Conservation (phyloP, 2,329 filamentous ascomycete genomes). For the Fusarium caatingaense region DNA sequence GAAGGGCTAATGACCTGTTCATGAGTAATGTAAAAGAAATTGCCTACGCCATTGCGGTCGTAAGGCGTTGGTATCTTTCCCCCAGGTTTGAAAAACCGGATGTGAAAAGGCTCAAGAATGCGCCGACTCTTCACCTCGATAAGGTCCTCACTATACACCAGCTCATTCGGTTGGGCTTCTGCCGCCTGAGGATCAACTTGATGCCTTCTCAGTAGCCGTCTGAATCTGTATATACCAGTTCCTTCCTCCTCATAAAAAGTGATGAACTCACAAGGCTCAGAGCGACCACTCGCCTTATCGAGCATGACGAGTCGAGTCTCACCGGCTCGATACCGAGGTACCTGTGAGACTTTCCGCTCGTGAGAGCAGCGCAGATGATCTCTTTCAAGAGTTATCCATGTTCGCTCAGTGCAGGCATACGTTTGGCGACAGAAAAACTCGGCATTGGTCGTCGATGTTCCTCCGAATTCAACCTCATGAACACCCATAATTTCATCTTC, state of each 20-base stretch:
- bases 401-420: conserved; percentile 69
- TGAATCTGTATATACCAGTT: conserved; percentile 53
- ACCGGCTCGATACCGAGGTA: conserved; percentile 58
- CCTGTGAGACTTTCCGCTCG: conserved; percentile 33
- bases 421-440: conserved; percentile 78
- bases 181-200: conserved; percentile 50
- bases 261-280: conserved; percentile 73
- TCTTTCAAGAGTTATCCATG: conserved; percentile 69
- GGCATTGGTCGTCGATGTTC: conserved; percentile 56
- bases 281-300: conserved; percentile 45
- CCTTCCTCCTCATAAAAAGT: conserved; percentile 35
- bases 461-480: conserved; percentile 69
- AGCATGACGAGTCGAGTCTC: conserved; percentile 68
- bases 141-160: conserved; percentile 65
- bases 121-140: conserved; percentile 51
- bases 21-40: conserved; percentile 72
- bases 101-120: conserved; percentile 67
- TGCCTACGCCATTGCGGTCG: conserved; percentile 70
- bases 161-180: conserved; percentile 63
- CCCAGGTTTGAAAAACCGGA: conserved; percentile 64
- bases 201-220: conserved; percentile 63
- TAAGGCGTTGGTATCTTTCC: conserved; percentile 71
- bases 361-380: conserved; percentile 67
- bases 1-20: conserved; percentile 24
- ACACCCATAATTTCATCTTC: conserved; percentile 67